Base-by-base conservation (phyloP, 257 asterid genomes). In the Leonotis leonurus region DNA sequence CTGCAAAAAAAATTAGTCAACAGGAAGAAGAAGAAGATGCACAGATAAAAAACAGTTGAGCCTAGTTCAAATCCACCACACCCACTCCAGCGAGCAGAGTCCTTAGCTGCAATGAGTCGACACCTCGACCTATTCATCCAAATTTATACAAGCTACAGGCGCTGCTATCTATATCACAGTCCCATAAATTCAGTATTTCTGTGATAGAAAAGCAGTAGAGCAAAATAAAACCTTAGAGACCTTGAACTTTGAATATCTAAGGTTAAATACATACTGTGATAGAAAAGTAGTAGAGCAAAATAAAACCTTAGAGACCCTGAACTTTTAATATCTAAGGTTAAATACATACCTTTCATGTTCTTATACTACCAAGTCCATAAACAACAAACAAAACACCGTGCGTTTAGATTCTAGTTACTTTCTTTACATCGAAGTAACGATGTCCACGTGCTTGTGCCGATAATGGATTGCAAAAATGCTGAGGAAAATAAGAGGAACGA, bases 381-480 rank as follows among this genome's bases (percentile, higher is more conserved):
- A 27, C 61, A 57, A 35, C 20, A 46, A 49, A 12, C 65, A 67
- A 39, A 48, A 16, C 26, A 14, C 26, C 22, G 41, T 39, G 63
- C 5, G 27, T 8, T 27, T 32, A 20, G 49, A 59, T 39, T 61
- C n/a, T 53, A 27, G 24, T 13, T 35, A 27, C 17, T 29, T n/a
- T 39, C 10, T 16, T 54, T 50, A 39, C 25, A 49, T 50, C 44
- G 29, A 60, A 64, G 13, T 24, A n/a, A 51, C 24, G 10, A 10
- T 52, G 48, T n/a, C 43, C 37, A 53, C 21, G 14, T 48, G 53
- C 60, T 14, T 6, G 50, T 39, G 39, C 59, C 65, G 68, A 51
- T 58, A 6, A 25, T 40, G 33, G 26, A 37, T 56, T 43, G 68
- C n/a, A 25, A 17, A 69, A 58, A 18, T 33, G 55, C 16, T 2